These are phyloP conservation scores for Conringia planisiliqua DNA, from an alignment of 345 rosid species.

Conservation along the genomic window DNA sequence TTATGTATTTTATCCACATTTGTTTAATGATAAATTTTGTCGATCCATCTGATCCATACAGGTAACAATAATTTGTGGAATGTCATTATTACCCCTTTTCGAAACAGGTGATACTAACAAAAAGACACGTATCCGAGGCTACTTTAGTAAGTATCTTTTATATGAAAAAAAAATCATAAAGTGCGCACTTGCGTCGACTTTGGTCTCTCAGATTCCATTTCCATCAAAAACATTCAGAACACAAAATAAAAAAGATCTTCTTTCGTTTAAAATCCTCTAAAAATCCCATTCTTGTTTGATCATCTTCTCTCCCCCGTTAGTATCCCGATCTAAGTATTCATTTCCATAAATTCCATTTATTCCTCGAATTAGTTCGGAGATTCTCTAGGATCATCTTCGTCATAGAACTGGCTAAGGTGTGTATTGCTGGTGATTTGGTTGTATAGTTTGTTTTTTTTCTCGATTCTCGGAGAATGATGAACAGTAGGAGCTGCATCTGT, in stretches of 20 bases:
- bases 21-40: background rate
- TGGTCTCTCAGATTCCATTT: slow-evolving; percentile 8
- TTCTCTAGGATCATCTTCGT: background rate
- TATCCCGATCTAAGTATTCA: background rate
- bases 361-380: background rate
- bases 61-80: background rate
- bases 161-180: background rate
- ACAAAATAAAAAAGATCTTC: background rate
- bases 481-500: slow-evolving; percentile 49
- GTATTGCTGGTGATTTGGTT: background rate
- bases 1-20: slow-evolving; percentile 21
- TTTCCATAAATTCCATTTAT: background rate
- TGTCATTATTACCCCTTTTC: slow-evolving; percentile 8
- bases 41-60: slow-evolving; percentile 41
- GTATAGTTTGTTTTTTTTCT: slow-evolving; percentile 10
- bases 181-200: slow-evolving; percentile 43
- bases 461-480: slow-evolving; percentile 41
- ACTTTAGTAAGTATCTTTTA: background rate
- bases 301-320: slow-evolving; percentile 2
- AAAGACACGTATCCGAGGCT: background rate
- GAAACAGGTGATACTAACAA: background rate
- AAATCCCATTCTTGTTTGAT: background rate
- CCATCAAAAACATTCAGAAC: slow-evolving; percentile 16
- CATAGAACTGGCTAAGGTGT: background rate
- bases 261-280: background rate